Conservation (phyloP, 495 filamentous ascomycete species). For the Sordaria brevicollis region DNA sequence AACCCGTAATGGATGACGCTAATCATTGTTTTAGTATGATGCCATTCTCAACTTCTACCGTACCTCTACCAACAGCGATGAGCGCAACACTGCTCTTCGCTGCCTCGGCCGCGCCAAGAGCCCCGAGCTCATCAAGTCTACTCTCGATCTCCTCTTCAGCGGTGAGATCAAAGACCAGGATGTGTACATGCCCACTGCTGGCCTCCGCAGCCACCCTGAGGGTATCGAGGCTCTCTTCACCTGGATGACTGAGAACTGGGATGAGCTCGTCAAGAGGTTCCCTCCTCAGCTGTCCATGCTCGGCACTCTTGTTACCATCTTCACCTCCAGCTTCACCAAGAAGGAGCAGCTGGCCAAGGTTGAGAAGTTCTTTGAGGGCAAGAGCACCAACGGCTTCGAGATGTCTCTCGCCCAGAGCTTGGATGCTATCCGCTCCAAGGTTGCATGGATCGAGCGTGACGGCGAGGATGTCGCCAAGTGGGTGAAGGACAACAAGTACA, state of each 20-base stretch:
- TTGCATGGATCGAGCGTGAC: constrained; percentile 49
- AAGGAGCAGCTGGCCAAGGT: constrained; percentile 65
- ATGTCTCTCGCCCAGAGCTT: constrained; percentile 51
- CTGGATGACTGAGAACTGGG: constrained; percentile 86
- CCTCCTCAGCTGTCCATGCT: constrained; percentile 79
- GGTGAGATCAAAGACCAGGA: constrained; percentile 92
- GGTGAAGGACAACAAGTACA: constrained; percentile 30
- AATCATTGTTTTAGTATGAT: constrained; percentile 48
- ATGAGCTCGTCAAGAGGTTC: constrained; percentile 61
- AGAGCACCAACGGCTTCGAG: constrained; percentile 68
- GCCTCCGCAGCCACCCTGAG: constrained; percentile 63
- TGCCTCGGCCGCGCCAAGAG: constrained; percentile 70
- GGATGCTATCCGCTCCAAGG: constrained; percentile 51
- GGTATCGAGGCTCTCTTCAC: constrained; percentile 73
- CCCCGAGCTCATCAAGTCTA: constrained; percentile 69
- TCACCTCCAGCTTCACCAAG: constrained; percentile 70
- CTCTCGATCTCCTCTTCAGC: constrained; percentile 62
- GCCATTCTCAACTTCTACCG: constrained; percentile 71
- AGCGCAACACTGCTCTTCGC: constrained; percentile 91
- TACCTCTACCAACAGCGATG: constrained; percentile 78
- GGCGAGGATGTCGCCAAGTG: constrained; percentile 44
- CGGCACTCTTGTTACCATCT: constrained; percentile 72
- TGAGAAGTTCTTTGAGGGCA: constrained; percentile 67
- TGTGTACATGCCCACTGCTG: constrained; percentile 77
- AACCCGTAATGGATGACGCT: constrained; percentile 2